Conservation (phyloP, 768 basidiomycete species). For the Megacollybia marginata region DNA sequence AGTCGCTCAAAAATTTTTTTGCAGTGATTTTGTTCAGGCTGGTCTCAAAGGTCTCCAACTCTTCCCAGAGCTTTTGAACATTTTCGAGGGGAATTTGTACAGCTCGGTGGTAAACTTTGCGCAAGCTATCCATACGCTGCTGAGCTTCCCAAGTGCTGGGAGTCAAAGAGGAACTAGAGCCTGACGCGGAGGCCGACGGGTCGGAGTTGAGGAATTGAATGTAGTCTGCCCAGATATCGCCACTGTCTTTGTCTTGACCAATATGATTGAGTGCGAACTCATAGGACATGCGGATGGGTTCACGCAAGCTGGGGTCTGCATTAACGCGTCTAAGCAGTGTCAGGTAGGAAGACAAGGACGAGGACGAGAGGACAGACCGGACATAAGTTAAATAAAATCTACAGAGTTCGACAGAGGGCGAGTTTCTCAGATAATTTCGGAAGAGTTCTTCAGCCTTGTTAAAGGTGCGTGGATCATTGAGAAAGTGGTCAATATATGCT, state of each 20-base stretch:
- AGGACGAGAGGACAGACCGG: slow-evolving; percentile 37
- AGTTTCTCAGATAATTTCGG: slow-evolving; percentile 75
- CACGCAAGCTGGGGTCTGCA: slow-evolving; percentile 56
- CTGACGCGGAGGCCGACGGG: slow-evolving; percentile 6
- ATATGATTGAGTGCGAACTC: slow-evolving; percentile 88
- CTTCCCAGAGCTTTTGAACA: slow-evolving; percentile 88
- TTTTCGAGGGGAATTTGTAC: slow-evolving; percentile 93
- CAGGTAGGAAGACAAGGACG: slow-evolving; percentile 6
- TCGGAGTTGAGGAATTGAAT: slow-evolving; percentile 78
- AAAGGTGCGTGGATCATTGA: slow-evolving; percentile 57
- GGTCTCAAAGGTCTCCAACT: slow-evolving; percentile 89
- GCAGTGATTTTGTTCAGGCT: slow-evolving; percentile 87
- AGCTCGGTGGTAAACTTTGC: slow-evolving; percentile 89
- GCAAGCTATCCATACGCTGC: slow-evolving; percentile 88
- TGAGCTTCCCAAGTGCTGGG: slow-evolving; percentile 92
- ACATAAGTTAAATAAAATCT: slow-evolving; percentile 92
- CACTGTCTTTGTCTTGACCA: slow-evolving; percentile 88
- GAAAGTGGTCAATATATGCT: slow-evolving; percentile 72
- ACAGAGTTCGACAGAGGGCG: slow-evolving; percentile 87
- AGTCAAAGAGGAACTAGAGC: slow-evolving; percentile 28
- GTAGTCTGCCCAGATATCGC: slow-evolving; percentile 91
- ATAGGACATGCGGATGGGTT: slow-evolving; percentile 80
- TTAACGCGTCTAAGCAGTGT: slow-evolving; percentile 51
- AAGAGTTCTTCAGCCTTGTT: slow-evolving; percentile 83
- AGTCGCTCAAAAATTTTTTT: slow-evolving; percentile 91